Evolutionary conservation across 2,329 filamentous ascomycete species (phyloP).

Genomic region (Verticillium albo-atrum): DNA sequence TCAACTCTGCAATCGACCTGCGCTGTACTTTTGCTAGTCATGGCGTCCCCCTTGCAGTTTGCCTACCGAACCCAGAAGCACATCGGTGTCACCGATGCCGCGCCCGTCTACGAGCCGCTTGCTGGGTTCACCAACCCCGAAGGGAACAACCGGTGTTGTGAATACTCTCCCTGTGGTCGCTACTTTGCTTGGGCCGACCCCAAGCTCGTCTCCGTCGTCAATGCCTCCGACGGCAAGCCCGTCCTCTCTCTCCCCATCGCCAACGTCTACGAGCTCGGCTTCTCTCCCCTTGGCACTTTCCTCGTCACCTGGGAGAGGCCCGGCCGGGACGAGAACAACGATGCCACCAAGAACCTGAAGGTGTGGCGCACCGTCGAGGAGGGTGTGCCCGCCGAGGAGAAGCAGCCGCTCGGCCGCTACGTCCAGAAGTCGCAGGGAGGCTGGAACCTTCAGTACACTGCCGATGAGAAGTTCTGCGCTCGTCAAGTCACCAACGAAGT

Average conservation of each 20-base stretch:
- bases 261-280: conserved; percentile 90
- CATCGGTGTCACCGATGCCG: conserved; percentile 90
- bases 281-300: conserved; percentile 88
- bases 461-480: conserved; percentile 89
- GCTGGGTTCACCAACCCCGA: conserved; percentile 82
- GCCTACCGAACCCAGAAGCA: conserved; percentile 95
- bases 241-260: conserved; percentile 71
- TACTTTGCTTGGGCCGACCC: conserved; percentile 94
- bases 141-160: conserved; percentile 90
- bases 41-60: conserved; percentile 91
- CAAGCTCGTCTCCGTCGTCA: conserved; percentile 80
- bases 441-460: conserved; percentile 96
- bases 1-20: conserved; percentile 21
- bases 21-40: conserved; percentile 87
- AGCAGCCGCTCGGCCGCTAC: conserved; percentile 78
- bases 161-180: conserved; percentile 91
- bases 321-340: conserved; percentile 86
- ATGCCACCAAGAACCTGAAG: conserved; percentile 94
- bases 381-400: conserved; percentile 54
- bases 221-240: conserved; percentile 70
- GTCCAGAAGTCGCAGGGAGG: conserved; percentile 94
- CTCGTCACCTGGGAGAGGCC: conserved; percentile 96
- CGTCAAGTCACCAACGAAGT: conserved; percentile 95
- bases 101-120: conserved; percentile 80
- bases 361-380: conserved; percentile 85